Conservation (phyloP, 2,329 filamentous ascomycete species). For the Trichoderma sp. region DNA sequence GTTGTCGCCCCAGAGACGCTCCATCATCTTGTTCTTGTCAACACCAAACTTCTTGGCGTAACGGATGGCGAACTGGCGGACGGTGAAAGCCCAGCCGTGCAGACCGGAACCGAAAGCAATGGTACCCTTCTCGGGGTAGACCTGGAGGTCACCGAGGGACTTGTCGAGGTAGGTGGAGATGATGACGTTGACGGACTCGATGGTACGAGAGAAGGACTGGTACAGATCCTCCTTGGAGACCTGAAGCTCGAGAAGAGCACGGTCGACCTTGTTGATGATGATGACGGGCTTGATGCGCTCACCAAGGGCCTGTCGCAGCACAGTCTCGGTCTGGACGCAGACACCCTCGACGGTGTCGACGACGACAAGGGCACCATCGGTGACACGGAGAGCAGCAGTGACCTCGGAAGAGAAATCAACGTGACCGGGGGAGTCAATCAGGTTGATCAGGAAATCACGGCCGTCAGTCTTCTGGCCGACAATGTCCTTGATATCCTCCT, state of each 20-base stretch:
- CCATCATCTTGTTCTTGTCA: slow-evolving; percentile 99
- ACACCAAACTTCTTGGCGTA: slow-evolving; percentile 99
- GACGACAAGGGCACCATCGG: slow-evolving; percentile 98
- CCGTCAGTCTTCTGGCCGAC: slow-evolving; percentile 83
- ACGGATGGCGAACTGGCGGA: slow-evolving; percentile 92
- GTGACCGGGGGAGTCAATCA: slow-evolving; percentile 99
- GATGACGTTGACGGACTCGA: slow-evolving; percentile 99
- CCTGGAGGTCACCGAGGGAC: slow-evolving; percentile 93
- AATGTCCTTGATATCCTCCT: slow-evolving; percentile 93
- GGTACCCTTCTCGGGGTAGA: slow-evolving; percentile 96
- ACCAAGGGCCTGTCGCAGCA: slow-evolving; percentile 96
- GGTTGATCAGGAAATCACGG: slow-evolving; percentile 99
- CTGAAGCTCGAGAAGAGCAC: slow-evolving; percentile 98
- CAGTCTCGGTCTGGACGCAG: slow-evolving; percentile 99
- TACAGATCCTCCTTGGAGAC: slow-evolving; percentile 98
- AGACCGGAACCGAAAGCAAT: slow-evolving; percentile 99
- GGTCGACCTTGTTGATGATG: slow-evolving; percentile 99
- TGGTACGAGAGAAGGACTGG: slow-evolving; percentile 99
- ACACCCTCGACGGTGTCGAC: slow-evolving; percentile 99
- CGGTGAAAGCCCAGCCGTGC: slow-evolving; percentile 99
- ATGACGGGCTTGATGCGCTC: slow-evolving; percentile 99
- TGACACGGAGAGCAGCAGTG: slow-evolving; percentile 99
- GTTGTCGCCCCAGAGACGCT: slow-evolving; percentile 99
- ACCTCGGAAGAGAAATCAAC: slow-evolving; percentile 99
- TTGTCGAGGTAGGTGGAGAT: slow-evolving; percentile 99